A percentile compares a stretch with the other conserved stretches of the same genome.
These are phyloP conservation scores for Wickerhamomyces sp. DNA, from an alignment of 1,139 yeast species.

Conservation along the genomic window DNA sequence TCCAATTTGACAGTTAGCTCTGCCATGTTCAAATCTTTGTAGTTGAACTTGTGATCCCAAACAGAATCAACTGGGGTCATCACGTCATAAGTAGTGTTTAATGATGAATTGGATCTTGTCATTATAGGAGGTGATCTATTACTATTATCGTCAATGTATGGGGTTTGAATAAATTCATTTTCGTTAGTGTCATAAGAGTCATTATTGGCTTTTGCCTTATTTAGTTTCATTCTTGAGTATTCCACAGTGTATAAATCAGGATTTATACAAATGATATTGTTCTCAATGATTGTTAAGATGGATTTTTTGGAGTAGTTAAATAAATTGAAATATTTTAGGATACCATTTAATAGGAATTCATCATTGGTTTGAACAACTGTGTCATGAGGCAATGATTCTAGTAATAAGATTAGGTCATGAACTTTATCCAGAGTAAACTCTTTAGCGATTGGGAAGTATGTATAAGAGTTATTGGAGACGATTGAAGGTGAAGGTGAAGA, in stretches of 20 bases:
- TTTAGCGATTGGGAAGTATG: conserved; percentile 1
- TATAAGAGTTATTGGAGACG: not conserved
- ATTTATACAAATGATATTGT: conserved; percentile 18
- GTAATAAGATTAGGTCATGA: conserved; percentile 18
- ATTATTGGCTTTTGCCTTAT: not conserved
- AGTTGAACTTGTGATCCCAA: conserved; percentile 13
- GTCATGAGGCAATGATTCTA: conserved; percentile 14
- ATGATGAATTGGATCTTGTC: conserved; percentile 20
- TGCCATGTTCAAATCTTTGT: conserved; percentile 14
- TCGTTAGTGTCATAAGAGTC: not conserved
- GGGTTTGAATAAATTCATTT: not conserved
- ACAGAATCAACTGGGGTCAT: conserved; percentile 12
- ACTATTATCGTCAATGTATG: conserved; percentile 1
- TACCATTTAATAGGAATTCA: conserved; percentile 17
- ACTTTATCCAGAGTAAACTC: conserved; percentile 12
- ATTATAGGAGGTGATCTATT: conserved; percentile 7
- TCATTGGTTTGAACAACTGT: conserved; percentile 17
- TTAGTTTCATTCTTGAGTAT: conserved; percentile 1
- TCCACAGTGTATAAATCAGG: conserved; percentile 20
- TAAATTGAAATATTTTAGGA: conserved; percentile 21
- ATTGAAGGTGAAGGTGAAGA: not conserved
- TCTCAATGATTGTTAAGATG: conserved; percentile 8
- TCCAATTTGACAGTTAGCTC: conserved; percentile 16
- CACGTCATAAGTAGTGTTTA: conserved; percentile 7
- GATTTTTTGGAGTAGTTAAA: conserved; percentile 1